Conservation (phyloP, 306 rosid genomes). For the Trifolium pratense region DNA sequence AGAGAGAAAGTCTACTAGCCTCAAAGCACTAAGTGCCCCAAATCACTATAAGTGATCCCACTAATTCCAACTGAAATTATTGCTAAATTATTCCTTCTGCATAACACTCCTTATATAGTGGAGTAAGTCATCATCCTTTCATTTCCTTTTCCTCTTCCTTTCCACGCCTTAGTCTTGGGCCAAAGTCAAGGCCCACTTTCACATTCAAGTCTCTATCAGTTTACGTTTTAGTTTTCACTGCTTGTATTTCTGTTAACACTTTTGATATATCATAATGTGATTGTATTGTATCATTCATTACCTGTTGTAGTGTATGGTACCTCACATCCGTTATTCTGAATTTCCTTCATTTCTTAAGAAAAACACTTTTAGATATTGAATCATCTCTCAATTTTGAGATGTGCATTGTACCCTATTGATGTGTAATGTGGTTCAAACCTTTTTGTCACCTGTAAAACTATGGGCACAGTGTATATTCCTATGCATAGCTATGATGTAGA, state of each 20-base stretch:
- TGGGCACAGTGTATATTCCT: constrained; percentile 3
- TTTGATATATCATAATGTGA: not conserved
- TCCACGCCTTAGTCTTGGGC: too few relatives aligned
- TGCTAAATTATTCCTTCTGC: too few relatives aligned
- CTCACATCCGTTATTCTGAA: not conserved
- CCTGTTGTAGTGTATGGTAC: not conserved
- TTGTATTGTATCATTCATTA: constrained; percentile 7
- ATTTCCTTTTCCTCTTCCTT: too few relatives aligned
- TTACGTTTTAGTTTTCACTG: constrained; percentile 15
- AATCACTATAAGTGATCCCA: too few relatives aligned
- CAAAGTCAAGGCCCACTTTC: too few relatives aligned
- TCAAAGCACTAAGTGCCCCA: too few relatives aligned
- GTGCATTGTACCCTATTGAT: constrained; percentile 5
- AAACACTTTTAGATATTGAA: not conserved
- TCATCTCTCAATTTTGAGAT: constrained; percentile 6
- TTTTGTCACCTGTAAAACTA: constrained; percentile 15
- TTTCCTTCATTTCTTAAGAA: constrained; percentile 2
- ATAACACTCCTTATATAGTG: too few relatives aligned
- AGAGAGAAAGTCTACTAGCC: too few relatives aligned
- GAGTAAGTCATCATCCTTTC: too few relatives aligned
- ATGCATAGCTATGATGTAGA: constrained; percentile 23
- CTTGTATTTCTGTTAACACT: not conserved
- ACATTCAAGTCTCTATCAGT: too few relatives aligned
- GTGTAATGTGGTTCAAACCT: not conserved
- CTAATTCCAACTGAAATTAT: too few relatives aligned